Percentiles rank a stretch among this genome's conserved stretches.
Conservation (phyloP, 345 rosid genomes). For the Crucihimalaya himalaica region DNA sequence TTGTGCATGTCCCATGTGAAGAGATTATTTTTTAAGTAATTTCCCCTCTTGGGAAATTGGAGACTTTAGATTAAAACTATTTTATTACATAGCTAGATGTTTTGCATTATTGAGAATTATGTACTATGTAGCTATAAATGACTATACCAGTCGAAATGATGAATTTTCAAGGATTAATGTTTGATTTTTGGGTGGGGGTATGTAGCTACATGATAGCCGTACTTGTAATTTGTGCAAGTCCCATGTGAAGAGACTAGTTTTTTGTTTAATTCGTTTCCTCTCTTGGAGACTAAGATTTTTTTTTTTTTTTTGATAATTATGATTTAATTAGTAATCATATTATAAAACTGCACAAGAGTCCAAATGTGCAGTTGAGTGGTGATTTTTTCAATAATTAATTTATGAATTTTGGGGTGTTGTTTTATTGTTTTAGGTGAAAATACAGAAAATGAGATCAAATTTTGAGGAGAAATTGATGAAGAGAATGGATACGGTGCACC, state of each 20-base stretch:
- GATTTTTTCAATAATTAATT: neutral
- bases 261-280: neutral
- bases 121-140: neutral
- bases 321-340: neutral
- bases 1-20: conserved; percentile 42
- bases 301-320: too few relatives aligned
- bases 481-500: conserved; percentile 71
- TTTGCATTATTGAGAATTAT: neutral
- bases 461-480: conserved; percentile 87
- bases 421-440: conserved; percentile 61
- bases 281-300: conserved; percentile 6
- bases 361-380: neutral
- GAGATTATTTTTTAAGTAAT: neutral
- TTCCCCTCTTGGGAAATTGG: conserved; percentile 12
- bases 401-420: neutral
- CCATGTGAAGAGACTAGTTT: conserved; percentile 26
- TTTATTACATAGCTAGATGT: neutral
- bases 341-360: neutral
- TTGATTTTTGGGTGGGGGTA: neutral
- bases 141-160: conserved; percentile 7
- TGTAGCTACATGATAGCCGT: conserved; percentile 15
- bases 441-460: conserved; percentile 86
- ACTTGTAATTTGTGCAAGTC: conserved; percentile 37
- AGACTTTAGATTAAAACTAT: neutral
- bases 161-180: neutral